Percentiles rank a stretch among this genome's conserved stretches.
phyloP scores from a whole-genome alignment of 2,329 filamentous ascomycete species.

The Fusarium liriodendri region DNA sequence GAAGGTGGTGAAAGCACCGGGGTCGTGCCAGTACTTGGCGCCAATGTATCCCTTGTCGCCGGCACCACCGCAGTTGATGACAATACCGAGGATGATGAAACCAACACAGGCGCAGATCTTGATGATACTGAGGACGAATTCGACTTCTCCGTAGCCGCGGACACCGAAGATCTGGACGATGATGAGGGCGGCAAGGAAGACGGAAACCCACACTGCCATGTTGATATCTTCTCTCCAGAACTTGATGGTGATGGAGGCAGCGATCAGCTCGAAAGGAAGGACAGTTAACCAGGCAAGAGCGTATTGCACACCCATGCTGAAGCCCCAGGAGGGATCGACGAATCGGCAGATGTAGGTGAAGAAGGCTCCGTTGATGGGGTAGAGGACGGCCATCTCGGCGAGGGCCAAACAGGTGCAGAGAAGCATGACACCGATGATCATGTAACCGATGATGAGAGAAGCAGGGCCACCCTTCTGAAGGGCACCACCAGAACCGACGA shows the following conservation, averaged over 20 bases:
- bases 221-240: constrained; percentile 78
- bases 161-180: constrained; percentile 89
- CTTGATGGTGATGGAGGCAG: constrained; percentile 83
- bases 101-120: constrained; percentile 77
- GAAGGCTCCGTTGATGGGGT: constrained; percentile 92
- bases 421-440: constrained; percentile 38
- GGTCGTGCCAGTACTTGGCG: constrained; percentile 78
- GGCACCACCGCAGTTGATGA: constrained; percentile 86
- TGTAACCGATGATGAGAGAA: constrained; percentile 82
- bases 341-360: constrained; percentile 92
- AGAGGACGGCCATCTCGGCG: constrained; percentile 90
- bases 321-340: constrained; percentile 92
- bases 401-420: constrained; percentile 82
- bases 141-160: constrained; percentile 88
- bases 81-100: constrained; percentile 82
- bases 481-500: constrained; percentile 83
- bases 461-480: constrained; percentile 80
- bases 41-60: constrained; percentile 82
- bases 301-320: constrained; percentile 97
- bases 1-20: constrained; percentile 86
- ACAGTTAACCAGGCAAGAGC: constrained; percentile 88
- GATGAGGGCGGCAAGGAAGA: constrained; percentile 83
- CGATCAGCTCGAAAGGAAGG: constrained; percentile 86
- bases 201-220: constrained; percentile 81
- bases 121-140: constrained; percentile 87